Conservation (phyloP, 2,329 filamentous ascomycete genomes). For the Gremmenia infestans region DNA sequence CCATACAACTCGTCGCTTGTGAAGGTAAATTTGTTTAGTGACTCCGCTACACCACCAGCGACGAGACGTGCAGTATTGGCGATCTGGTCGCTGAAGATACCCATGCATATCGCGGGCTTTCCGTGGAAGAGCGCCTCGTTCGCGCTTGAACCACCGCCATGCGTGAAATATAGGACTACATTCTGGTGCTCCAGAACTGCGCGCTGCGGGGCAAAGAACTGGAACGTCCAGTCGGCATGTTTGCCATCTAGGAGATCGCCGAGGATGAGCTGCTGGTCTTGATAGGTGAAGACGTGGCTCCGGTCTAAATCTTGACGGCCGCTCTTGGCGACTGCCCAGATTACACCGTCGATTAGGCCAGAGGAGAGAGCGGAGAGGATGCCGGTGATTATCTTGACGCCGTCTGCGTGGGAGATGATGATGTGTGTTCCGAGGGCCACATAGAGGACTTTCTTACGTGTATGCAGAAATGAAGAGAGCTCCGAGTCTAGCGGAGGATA, state of each 20-base stretch:
- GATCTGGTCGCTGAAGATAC: background rate
- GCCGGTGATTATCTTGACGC: slow-evolving; percentile 32
- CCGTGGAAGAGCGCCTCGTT: slow-evolving; percentile 3
- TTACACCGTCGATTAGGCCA: slow-evolving; percentile 35
- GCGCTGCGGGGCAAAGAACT: background rate
- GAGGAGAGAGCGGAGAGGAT: slow-evolving; percentile 26
- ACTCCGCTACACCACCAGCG: background rate
- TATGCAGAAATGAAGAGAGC: slow-evolving; percentile 29
- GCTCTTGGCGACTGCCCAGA: slow-evolving; percentile 33
- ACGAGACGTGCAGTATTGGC: background rate
- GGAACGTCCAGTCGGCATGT: background rate
- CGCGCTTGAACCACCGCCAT: slow-evolving; percentile 1
- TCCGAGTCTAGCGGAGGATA: slow-evolving; percentile 31
- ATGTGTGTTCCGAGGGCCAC: slow-evolving; percentile 41
- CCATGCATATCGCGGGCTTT: background rate
- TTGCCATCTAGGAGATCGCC: background rate
- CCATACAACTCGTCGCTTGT: slow-evolving; percentile 58
- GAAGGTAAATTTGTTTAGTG: slow-evolving; percentile 46
- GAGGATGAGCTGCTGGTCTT: background rate
- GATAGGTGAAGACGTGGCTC: background rate
- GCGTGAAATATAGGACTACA: background rate
- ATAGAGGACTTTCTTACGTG: slow-evolving; percentile 35
- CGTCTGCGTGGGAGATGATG: slow-evolving; percentile 28
- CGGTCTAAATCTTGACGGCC: background rate
- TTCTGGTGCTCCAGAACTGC: slow-evolving; percentile 1